Conservation (phyloP, 768 basidiomycete species). For the Phanerochaete sordida region DNA sequence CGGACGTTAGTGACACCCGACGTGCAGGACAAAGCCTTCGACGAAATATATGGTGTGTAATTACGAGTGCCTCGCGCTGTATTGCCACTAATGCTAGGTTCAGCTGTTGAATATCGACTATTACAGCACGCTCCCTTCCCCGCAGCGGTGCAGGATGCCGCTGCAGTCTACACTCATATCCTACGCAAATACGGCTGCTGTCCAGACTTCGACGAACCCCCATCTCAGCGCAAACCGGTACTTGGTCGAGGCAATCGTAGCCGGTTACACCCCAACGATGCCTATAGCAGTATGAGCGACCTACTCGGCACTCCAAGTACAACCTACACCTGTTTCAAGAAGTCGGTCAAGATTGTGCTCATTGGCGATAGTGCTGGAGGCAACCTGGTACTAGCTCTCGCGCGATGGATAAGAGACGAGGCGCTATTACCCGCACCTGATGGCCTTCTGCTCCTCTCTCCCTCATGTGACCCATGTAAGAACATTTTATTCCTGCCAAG, state of each 20-base stretch:
- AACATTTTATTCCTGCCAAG: conserved; percentile 17
- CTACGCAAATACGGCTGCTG: conserved; percentile 24
- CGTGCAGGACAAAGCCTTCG: conserved; percentile 27
- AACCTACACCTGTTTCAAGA: conserved; percentile 8
- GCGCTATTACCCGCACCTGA: conserved; percentile 40
- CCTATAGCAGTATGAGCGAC: not conserved
- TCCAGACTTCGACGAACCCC: not conserved
- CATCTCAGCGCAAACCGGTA: not conserved
- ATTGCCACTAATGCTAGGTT: too few species aligned
- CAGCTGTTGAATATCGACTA: conserved; percentile 49
- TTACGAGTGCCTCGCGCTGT: too few species aligned
- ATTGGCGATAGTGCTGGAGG: conserved; percentile 57
- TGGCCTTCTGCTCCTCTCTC: conserved; percentile 45
- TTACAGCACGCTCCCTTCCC: conserved; percentile 52
- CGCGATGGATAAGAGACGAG: conserved; percentile 54
- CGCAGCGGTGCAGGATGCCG: conserved; percentile 50
- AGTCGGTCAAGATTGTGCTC: conserved; percentile 36
- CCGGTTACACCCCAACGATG: not conserved
- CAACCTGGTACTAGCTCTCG: conserved; percentile 47
- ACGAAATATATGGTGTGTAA: conserved; percentile 32
- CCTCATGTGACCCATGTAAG: conserved; percentile 34
- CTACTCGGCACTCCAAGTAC: not conserved
- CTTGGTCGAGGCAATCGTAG: not conserved
- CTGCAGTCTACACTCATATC: conserved; percentile 48
- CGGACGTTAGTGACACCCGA: not conserved